Base-by-base conservation (phyloP, 1,284 basidiomycete genomes). In the Chalciporus sp. region DNA sequence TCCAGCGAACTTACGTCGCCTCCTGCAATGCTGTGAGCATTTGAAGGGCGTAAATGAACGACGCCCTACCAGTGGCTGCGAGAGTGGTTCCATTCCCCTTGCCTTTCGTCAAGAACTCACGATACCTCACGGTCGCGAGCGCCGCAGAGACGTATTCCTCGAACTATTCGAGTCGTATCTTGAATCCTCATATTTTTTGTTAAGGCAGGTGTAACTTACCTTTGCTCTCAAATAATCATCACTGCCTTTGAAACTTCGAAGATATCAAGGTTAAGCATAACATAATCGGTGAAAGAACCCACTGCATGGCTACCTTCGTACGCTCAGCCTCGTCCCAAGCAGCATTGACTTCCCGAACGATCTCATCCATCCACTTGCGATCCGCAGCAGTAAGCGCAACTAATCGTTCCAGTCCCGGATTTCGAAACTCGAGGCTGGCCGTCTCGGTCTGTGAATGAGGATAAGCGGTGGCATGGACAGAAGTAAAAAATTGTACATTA, bases 361-460 rank as follows among this genome's bases (percentile, higher is more conserved):
- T 82, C 59, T 85, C 84, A 55, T 86, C 84, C 72, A 99, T 95
- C 96, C 97, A 99, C 70, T 94, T 97, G 54, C 96, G 80, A 72
- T 99, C 97, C 1, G 95, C 93, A 0, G 96, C 78, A 1, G 96
- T 98, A 55, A 99, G 76, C 6, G 83, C 83, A 27, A 90, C 84
- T 26, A 89, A 74, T 28, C 88, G 82, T 62, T 96, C 93, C 6
- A 97, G 67, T 65, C 80, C 85, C 0, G 88, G 84, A 69, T 98
- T 88, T 27, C 86, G 77, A 73, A 95, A 94, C 61, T 96, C 94
- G 58, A 98, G 84, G 0, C 80, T 77, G 10, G 88, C 90, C 3
- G 85, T 88, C 65, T 97, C 95, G 33, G 90, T 88, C 92, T 95
- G 64, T 27, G 49, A 23, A 46, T 14, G 33, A n/a, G 27, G 19